phyloP scores from a whole-genome alignment of 306 rosid species.

The Purshia tridentata region DNA sequence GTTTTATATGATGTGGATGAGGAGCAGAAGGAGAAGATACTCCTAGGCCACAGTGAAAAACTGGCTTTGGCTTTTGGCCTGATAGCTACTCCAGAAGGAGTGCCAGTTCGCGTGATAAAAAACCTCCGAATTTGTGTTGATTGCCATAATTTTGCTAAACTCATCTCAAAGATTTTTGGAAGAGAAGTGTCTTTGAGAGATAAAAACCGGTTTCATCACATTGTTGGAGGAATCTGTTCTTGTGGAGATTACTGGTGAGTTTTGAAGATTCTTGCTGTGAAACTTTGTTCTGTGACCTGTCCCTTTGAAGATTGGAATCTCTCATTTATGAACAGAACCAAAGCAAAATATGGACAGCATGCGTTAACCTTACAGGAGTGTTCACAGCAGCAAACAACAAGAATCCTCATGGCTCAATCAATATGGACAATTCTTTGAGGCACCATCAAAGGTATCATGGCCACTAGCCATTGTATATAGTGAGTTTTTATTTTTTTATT shows the following conservation, averaged over 20 bases:
- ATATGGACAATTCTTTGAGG: not conserved
- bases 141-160: slow-evolving; percentile 85
- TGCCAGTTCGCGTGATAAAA: slow-evolving; percentile 64
- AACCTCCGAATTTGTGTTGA: slow-evolving; percentile 89
- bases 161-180: slow-evolving; percentile 50
- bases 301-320: too few relatives aligned
- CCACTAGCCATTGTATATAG: too few relatives aligned
- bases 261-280: slow-evolving; percentile 10
- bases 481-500: too few relatives aligned
- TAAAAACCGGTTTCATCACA: slow-evolving; percentile 70
- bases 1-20: slow-evolving; percentile 83
- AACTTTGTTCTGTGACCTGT: not conserved
- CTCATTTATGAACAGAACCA: not conserved
- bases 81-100: slow-evolving; percentile 52
- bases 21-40: slow-evolving; percentile 86
- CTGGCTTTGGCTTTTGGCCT: slow-evolving; percentile 76
- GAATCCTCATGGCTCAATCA: not conserved
- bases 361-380: too few relatives aligned
- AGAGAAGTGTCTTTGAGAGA: slow-evolving; percentile 76
- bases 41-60: slow-evolving; percentile 80
- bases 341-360: slow-evolving; percentile 11
- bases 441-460: too few relatives aligned
- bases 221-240: slow-evolving; percentile 73
- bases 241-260: slow-evolving; percentile 84
- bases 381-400: not conserved